Conservation (phyloP, 1,139 yeast genomes). For the Yamadazyma songkhlaensis region DNA sequence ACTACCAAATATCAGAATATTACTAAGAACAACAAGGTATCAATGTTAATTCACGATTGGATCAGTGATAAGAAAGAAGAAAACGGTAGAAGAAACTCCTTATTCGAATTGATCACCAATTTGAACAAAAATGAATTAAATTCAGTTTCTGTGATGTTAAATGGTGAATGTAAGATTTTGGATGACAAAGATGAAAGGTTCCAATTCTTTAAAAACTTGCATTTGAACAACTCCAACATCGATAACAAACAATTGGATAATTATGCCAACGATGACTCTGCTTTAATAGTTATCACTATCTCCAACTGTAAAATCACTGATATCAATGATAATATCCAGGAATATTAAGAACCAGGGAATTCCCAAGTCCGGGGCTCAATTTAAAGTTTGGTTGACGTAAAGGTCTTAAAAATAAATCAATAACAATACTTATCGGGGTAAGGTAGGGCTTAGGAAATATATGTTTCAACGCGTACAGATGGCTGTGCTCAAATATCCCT, state of each 20-base stretch:
- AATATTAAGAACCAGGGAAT: slow-evolving; percentile 28
- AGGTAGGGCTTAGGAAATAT: no score
- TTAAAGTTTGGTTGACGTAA: no score
- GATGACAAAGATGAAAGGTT: slow-evolving; percentile 31
- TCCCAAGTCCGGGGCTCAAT: background rate
- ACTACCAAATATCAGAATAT: slow-evolving; percentile 75
- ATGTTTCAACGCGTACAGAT: no score
- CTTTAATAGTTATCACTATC: slow-evolving; percentile 63
- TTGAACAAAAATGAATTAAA: slow-evolving; percentile 75
- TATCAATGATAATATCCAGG: slow-evolving; percentile 61
- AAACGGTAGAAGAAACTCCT: slow-evolving; percentile 33
- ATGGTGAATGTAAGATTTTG: slow-evolving; percentile 68
- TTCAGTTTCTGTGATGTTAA: slow-evolving; percentile 73
- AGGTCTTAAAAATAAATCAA: no score
- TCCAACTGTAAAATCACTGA: slow-evolving; percentile 79
- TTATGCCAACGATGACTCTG: slow-evolving; percentile 52
- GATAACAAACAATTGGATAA: slow-evolving; percentile 64
- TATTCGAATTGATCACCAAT: slow-evolving; percentile 64
- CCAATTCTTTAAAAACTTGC: slow-evolving; percentile 58
- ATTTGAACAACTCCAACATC: slow-evolving; percentile 59
- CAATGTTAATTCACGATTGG: slow-evolving; percentile 87
- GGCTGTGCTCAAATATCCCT: no score
- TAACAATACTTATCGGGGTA: no score
- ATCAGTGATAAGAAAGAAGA: slow-evolving; percentile 44
- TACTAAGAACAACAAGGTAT: slow-evolving; percentile 65